Evolutionary conservation across 106 monocot species (phyloP).

Genomic region (Hemerocallis citrina): DNA sequence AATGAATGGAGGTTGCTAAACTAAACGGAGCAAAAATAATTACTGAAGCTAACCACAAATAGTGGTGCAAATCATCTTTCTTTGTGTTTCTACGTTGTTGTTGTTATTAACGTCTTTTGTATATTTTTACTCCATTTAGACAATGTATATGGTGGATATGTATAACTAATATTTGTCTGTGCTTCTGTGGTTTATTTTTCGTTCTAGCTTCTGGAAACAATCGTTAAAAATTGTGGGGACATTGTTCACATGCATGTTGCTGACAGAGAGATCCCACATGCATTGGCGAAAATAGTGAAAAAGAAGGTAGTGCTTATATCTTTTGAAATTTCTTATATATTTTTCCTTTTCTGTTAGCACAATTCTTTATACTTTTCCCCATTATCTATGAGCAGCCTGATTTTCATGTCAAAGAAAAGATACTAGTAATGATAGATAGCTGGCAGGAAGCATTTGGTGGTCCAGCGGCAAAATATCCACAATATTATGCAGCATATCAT

Average conservation of each 20-base stretch:
- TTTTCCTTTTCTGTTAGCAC: neutral
- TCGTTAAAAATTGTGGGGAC: slow-evolving; percentile 80
- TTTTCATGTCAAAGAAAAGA: slow-evolving; percentile 69
- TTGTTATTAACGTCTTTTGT: no score
- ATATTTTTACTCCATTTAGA: no score
- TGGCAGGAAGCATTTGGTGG: slow-evolving; percentile 74
- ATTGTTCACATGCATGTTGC: slow-evolving; percentile 78
- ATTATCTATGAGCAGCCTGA: slow-evolving; percentile 31
- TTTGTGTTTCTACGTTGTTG: no score
- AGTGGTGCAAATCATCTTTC: no score
- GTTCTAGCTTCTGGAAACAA: slow-evolving; percentile 70
- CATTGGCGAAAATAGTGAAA: slow-evolving; percentile 84
- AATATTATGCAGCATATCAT: slow-evolving; percentile 53
- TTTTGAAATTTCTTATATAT: neutral
- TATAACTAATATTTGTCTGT: neutral
- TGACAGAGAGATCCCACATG: slow-evolving; percentile 59
- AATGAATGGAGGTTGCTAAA: no score
- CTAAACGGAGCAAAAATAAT: no score
- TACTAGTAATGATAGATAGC: slow-evolving; percentile 37
- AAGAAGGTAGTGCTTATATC: slow-evolving; percentile 53
- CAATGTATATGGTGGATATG: no score
- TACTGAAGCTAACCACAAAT: no score
- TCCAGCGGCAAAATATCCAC: slow-evolving; percentile 38
- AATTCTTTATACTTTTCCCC: neutral
- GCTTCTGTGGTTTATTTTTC: neutral